Base-by-base conservation (phyloP, 2,329 filamentous ascomycete genomes). In the Epichloe sibirici region DNA sequence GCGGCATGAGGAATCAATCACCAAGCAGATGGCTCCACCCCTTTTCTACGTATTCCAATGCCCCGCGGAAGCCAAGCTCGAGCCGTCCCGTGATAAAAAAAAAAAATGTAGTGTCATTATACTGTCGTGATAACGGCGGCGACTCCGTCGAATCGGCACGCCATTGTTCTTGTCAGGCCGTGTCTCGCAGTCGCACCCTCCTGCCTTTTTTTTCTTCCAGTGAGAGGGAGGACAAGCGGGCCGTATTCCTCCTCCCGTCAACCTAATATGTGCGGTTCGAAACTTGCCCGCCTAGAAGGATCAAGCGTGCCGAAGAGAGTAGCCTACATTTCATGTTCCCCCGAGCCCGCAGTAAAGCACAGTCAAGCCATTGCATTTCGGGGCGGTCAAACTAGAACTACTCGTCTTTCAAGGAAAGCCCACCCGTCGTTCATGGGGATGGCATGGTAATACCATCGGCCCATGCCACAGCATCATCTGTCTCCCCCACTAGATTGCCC, bases 31-130 rank as follows among this genome's bases (percentile, higher is more conserved):
- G 28, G 38, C 44, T 48, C 38, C 44, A 48, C 50, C 21, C 21
- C n/a, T 1, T 15, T 28, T 23, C 2, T 9, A 37, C 12, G 28
- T 31, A 11, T 31, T 1, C 3, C 45, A 8, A 31, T 40, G 46
- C 38, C 13, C 28, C 25, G 46, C 47, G 53, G 51, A 53, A 53
- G 53, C 51, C 3, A 45, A 37, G 23, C 15, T 31, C 46, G 47
- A 51, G 51, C 48, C 53, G 51, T 38, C 28, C 47, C 39, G 53
- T 28, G n/a, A 39, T 12, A 7, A 28, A 4, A 5, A 12, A 17
- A 17, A 17, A 17, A 17, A 17, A 17, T 17, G 34, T 15, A 5
- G 46, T 13, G 17, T 21, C 17, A 2, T 21, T 2, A 21, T 21
- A 21, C 17, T 21, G 17, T 21, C 17, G 17, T 21, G 17, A 21